Conservation (phyloP, 495 filamentous ascomycete genomes). For the Xylaria venustula region DNA sequence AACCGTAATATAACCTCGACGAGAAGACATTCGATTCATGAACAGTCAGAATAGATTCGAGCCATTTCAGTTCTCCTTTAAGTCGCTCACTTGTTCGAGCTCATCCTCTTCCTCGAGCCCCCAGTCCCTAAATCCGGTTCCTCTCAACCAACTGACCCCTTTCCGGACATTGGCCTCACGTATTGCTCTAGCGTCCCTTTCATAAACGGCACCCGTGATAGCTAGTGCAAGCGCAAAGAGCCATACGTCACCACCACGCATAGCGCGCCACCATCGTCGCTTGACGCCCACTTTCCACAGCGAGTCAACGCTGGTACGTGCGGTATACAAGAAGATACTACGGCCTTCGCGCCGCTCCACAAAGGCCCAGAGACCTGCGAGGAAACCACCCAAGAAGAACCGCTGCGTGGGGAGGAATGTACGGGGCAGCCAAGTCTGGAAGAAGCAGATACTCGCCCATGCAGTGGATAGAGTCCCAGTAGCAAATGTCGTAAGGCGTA, state of each 20-base stretch:
- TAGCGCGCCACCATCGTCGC: conserved; percentile 74
- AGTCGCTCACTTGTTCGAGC: conserved; percentile 23
- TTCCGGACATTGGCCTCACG: conserved; percentile 67
- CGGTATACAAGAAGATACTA: conserved; percentile 66
- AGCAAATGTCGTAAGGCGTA: conserved; percentile 70
- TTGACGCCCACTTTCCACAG: conserved; percentile 91
- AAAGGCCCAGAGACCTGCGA: conserved; percentile 81
- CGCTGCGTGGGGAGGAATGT: conserved; percentile 73
- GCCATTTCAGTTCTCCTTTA: conserved; percentile 17
- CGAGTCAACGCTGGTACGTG: conserved; percentile 70
- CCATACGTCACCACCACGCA: conserved; percentile 78
- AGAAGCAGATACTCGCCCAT: conserved; percentile 87
- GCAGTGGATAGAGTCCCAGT: conserved; percentile 74
- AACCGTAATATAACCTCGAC: neutral
- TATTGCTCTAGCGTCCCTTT: conserved; percentile 65
- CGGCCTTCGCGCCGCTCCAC: conserved; percentile 62
- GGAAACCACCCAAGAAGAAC: conserved; percentile 82
- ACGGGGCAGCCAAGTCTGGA: conserved; percentile 74
- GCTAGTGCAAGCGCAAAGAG: conserved; percentile 76
- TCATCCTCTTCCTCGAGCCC: conserved; percentile 38
- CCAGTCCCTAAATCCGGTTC: conserved; percentile 51
- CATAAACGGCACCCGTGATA: conserved; percentile 74
- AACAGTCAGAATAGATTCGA: neutral
- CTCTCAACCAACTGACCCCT: conserved; percentile 70
- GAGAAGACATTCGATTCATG: neutral